Evolutionary conservation across 2,329 filamentous ascomycete genomes (phyloP).

Genomic region (Plectosphaerella sp.): DNA sequence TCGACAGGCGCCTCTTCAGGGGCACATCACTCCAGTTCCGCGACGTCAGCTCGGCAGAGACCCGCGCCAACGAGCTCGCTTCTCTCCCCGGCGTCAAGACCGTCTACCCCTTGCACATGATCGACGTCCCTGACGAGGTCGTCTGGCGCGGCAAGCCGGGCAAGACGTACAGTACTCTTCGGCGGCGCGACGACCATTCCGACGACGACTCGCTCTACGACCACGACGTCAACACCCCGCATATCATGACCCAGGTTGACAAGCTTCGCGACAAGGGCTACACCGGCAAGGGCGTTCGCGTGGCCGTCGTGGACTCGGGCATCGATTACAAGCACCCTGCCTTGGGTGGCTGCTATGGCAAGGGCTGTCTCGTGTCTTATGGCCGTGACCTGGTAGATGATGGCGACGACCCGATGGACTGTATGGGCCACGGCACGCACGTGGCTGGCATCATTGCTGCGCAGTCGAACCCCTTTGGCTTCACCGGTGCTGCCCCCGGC

Average conservation of each 20-base stretch:
- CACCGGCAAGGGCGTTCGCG: conserved; percentile 46
- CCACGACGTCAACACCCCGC: conserved; percentile 41
- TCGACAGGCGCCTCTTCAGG: conserved; percentile 48
- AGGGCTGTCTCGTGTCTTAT: conserved; percentile 51
- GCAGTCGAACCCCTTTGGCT: conserved; percentile 45
- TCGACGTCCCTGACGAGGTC: conserved; percentile 39
- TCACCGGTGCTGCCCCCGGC: conserved; percentile 52
- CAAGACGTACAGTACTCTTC: conserved; percentile 18
- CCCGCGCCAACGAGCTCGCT: conserved; percentile 34
- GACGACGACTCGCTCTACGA: conserved; percentile 14
- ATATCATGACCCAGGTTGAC: conserved; percentile 53
- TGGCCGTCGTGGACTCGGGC: conserved; percentile 51
- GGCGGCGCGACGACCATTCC: conserved; percentile 19
- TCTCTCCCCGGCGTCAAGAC: conserved; percentile 40
- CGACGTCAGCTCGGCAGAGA: conserved; percentile 37
- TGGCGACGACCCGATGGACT: conserved; percentile 53
- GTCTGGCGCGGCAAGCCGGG: conserved; percentile 35
- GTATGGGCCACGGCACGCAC: conserved; percentile 56
- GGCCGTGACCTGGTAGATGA: conserved; percentile 48
- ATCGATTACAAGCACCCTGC: conserved; percentile 60
- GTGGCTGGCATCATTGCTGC: conserved; percentile 60
- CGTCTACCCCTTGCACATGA: conserved; percentile 43
- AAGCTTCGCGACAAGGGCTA: conserved; percentile 43
- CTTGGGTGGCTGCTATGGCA: conserved; percentile 60
- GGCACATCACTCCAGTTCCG: conserved; percentile 50